A percentile compares a stretch with the other conserved stretches of the same genome.
These are phyloP conservation scores for Pythium rhizo-oryzae DNA, from an alignment of 352 stramenopile species.

Conservation along the genomic window DNA sequence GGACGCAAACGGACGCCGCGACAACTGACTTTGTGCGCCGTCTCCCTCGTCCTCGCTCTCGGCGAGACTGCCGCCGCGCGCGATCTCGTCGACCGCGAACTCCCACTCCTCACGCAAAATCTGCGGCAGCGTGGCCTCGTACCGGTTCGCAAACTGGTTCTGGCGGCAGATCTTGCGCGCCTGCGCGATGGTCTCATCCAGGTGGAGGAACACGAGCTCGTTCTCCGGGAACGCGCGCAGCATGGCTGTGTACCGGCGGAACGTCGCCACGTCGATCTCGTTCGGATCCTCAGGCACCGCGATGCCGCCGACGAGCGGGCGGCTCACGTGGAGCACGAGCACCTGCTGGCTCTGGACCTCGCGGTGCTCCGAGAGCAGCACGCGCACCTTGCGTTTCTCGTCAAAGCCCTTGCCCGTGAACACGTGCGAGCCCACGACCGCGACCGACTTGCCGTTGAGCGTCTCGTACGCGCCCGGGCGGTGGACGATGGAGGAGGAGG, in stretches of 20 bases:
- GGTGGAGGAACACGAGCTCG: slow-evolving; percentile 67
- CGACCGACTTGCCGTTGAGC: slow-evolving; percentile 62
- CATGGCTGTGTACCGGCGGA: slow-evolving; percentile 77
- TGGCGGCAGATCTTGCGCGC: slow-evolving; percentile 60
- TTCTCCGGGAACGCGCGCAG: slow-evolving; percentile 75
- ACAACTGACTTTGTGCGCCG: too few relatives aligned
- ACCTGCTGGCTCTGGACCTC: slow-evolving; percentile 56
- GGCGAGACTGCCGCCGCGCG: slow-evolving; percentile 44
- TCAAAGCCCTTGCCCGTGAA: slow-evolving; percentile 53
- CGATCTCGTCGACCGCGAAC: slow-evolving; percentile 55
- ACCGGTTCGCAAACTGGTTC: slow-evolving; percentile 46
- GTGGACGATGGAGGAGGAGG: slow-evolving; percentile 13
- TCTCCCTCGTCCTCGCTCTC: slow-evolving; percentile 34
- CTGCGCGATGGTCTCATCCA: slow-evolving; percentile 66
- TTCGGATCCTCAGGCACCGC: slow-evolving; percentile 68
- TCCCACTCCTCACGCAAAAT: slow-evolving; percentile 63
- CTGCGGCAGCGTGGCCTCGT: slow-evolving; percentile 45
- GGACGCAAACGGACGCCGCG: slow-evolving; percentile 17
- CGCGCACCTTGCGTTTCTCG: slow-evolving; percentile 60
- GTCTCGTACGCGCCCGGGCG: slow-evolving; percentile 61
- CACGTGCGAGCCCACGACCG: slow-evolving; percentile 61
- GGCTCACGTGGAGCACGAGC: slow-evolving; percentile 70
- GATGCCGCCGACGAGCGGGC: slow-evolving; percentile 67
- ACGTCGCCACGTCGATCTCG: slow-evolving; percentile 75
- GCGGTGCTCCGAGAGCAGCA: slow-evolving; percentile 68